phyloP scores from a whole-genome alignment of 192 early-diverging fungal species.

The Backusella tarrabulga region DNA sequence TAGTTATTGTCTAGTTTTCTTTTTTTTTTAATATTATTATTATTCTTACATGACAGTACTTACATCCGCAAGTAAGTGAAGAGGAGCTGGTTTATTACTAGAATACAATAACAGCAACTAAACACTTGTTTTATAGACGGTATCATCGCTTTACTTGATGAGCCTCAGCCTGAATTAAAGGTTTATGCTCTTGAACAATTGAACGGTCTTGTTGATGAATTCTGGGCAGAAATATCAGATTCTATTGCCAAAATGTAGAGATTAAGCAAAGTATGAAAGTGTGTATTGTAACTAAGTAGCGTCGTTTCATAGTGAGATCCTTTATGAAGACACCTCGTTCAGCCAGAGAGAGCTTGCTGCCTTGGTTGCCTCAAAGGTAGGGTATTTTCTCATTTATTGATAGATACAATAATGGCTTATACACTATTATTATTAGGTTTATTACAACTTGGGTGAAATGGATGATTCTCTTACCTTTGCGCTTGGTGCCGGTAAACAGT shows the following conservation, averaged over 20 bases:
- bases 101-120: neutral
- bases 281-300: neutral
- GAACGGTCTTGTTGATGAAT: conserved; percentile 84
- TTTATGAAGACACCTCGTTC: conserved; percentile 91
- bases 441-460: conserved; percentile 95
- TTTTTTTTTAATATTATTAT: neutral
- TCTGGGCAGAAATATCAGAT: conserved; percentile 99
- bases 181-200: conserved; percentile 92
- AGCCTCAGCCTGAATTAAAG: conserved; percentile 87
- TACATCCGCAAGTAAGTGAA: conserved; percentile 33
- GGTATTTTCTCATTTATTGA: neutral
- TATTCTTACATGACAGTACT: conserved; percentile 14
- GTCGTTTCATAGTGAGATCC: conserved; percentile 73
- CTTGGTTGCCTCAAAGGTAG: conserved; percentile 93
- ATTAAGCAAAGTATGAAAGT: neutral
- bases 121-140: conserved; percentile 57
- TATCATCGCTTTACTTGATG: conserved; percentile 92
- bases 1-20: neutral
- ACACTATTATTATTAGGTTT: conserved; percentile 59
- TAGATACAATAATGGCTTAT: neutral
- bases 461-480: conserved; percentile 97
- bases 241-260: conserved; percentile 83
- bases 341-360: conserved; percentile 86
- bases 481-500: conserved; percentile 86
- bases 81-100: neutral